Percentiles rank a stretch among this genome's conserved stretches.
Conservation (phyloP, 441 rosid genomes). For the Pelargonium citronellum region DNA sequence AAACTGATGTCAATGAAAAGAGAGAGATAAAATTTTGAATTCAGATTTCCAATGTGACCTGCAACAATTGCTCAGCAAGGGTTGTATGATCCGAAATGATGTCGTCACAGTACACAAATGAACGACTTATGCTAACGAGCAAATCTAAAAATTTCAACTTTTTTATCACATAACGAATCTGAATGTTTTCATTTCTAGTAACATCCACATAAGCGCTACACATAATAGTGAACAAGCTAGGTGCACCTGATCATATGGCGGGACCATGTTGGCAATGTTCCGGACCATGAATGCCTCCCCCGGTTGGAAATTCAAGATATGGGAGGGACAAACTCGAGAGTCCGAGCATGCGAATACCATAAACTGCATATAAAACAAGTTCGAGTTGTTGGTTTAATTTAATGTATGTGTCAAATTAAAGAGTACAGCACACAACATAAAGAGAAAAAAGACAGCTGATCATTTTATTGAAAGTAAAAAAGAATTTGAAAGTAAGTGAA, state of each 20-base stretch:
- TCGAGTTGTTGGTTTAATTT: background rate
- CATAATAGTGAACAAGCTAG: background rate
- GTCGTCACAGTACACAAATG: background rate
- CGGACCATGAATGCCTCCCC: constrained; percentile 97
- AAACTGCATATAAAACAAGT: constrained; percentile 39
- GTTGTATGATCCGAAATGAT: background rate
- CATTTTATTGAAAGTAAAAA: background rate
- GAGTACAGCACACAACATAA: background rate
- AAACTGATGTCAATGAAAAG: background rate
- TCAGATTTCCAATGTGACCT: background rate
- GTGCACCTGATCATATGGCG: constrained; percentile 69
- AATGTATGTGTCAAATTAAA: background rate
- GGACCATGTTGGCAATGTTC: constrained; percentile 89
- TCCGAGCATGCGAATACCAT: constrained; percentile 98
- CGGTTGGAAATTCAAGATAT: constrained; percentile 76
- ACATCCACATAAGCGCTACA: background rate
- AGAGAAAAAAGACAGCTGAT: background rate
- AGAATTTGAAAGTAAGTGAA: background rate
- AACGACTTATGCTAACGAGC: background rate
- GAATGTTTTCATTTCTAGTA: background rate
- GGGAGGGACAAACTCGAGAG: constrained; percentile 95
- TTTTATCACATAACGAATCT: background rate
- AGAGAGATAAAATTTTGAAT: background rate
- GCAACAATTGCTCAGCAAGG: background rate
- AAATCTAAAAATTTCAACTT: background rate